Conservation (phyloP, 129 eudicot genomes). For the Artemisia annua region DNA sequence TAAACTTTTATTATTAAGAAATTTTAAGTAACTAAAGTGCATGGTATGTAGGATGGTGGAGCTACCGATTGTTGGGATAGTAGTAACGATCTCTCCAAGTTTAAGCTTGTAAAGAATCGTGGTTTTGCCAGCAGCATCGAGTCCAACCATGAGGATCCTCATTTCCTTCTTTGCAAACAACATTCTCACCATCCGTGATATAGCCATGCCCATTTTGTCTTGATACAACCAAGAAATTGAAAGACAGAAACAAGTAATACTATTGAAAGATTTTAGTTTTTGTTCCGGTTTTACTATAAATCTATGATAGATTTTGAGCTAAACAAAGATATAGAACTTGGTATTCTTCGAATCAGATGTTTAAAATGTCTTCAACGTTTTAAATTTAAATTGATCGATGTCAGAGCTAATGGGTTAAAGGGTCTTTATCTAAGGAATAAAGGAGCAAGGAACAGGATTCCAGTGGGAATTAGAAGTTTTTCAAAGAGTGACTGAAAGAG, state of each 20-base stretch:
- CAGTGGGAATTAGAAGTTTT: conserved; percentile 23
- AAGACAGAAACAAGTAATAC: background rate
- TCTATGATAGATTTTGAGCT: background rate
- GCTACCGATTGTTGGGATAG: conserved; percentile 75
- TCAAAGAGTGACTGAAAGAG: conserved; percentile 26
- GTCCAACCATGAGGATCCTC: conserved; percentile 81
- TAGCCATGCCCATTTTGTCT: conserved; percentile 47
- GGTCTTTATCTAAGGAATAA: conserved; percentile 30
- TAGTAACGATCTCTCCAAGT: conserved; percentile 70
- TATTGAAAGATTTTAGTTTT: background rate
- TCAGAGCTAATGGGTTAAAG: conserved; percentile 12
- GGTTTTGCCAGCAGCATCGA: conserved; percentile 82
- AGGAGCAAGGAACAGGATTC: conserved; percentile 42
- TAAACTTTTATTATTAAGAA: background rate
- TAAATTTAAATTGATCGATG: background rate
- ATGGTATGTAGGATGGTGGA: background rate
- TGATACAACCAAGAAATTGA: conserved; percentile 1
- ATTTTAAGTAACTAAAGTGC: background rate
- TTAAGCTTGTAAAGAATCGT: conserved; percentile 75
- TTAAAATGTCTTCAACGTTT: background rate
- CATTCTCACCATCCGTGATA: conserved; percentile 45
- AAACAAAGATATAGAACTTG: background rate
- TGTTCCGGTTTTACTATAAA: background rate
- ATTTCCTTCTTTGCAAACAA: conserved; percentile 73
- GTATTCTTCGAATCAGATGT: conserved; percentile 8